Evolutionary conservation across 2,329 filamentous ascomycete genomes (phyloP).

Genomic region (Ophiostoma quercus): DNA sequence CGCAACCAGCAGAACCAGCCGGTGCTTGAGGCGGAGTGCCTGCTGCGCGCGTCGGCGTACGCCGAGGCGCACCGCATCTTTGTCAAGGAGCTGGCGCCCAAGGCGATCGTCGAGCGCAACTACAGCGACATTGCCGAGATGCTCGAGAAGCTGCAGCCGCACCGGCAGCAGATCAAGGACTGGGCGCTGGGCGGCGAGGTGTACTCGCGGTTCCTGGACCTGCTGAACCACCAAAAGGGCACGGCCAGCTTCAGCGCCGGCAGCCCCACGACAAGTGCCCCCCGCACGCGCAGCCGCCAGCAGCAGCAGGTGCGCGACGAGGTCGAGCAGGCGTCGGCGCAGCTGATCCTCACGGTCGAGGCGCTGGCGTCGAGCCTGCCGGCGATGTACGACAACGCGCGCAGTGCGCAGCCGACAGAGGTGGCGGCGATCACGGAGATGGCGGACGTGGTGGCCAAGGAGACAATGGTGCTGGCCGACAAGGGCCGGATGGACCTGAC

Average conservation of each 20-base stretch:
- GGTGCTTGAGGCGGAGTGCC: constrained; percentile 66
- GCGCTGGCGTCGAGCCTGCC: constrained; percentile 53
- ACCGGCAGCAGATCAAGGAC: constrained; percentile 56
- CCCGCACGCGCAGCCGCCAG: constrained; percentile 26
- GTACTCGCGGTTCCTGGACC: constrained; percentile 58
- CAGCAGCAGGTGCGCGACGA: constrained; percentile 26
- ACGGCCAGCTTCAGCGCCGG: constrained; percentile 31
- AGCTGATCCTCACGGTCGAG: constrained; percentile 44
- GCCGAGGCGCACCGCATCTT: constrained; percentile 81
- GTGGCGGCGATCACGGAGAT: constrained; percentile 78
- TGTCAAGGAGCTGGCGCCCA: constrained; percentile 72
- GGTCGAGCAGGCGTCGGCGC: constrained; percentile 31
- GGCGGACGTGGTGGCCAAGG: constrained; percentile 64
- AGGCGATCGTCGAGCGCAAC: constrained; percentile 75
- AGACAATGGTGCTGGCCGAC: constrained; percentile 52
- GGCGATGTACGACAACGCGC: constrained; percentile 45
- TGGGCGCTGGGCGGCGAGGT: constrained; percentile 79
- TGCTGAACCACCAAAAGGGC: constrained; percentile 43
- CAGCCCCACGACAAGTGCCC: constrained; percentile 1
- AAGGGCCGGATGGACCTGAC: constrained; percentile 48
- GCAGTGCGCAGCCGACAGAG: constrained; percentile 44
- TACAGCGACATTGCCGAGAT: constrained; percentile 54
- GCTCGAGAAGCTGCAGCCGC: constrained; percentile 64
- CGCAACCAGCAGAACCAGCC: constrained; percentile 66
- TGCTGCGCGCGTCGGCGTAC: constrained; percentile 71